phyloP scores from a whole-genome alignment of 2,329 filamentous ascomycete genomes.

The Sporothrix pallida region DNA sequence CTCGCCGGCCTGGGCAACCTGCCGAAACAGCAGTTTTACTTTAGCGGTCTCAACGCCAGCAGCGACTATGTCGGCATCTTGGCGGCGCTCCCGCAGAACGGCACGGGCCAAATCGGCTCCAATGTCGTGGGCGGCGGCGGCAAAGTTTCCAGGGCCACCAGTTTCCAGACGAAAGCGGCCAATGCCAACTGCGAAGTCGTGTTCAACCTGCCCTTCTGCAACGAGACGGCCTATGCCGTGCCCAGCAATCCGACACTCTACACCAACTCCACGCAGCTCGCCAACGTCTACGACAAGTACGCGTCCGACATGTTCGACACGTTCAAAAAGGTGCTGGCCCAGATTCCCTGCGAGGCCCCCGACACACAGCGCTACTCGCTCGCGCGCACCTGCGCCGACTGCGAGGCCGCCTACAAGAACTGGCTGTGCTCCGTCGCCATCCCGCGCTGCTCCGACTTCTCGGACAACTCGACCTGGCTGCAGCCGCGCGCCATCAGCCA shows the following conservation, averaged over 20 bases:
- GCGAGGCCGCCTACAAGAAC: conserved; percentile 79
- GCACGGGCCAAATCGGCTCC: conserved; percentile 51
- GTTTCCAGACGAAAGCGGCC: conserved; percentile 73
- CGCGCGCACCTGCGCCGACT: conserved; percentile 75
- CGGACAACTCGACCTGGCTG: conserved; percentile 57
- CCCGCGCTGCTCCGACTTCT: conserved; percentile 86
- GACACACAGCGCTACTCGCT: conserved; percentile 80
- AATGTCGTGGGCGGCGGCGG: conserved; percentile 72
- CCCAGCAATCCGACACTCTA: conserved; percentile 74
- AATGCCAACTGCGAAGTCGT: conserved; percentile 80
- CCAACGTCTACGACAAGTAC: conserved; percentile 76
- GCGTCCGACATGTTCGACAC: conserved; percentile 72
- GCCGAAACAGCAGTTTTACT: conserved; percentile 87
- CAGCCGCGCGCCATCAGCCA: conserved; percentile 74
- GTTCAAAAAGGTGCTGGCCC: conserved; percentile 81
- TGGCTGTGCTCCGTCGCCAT: conserved; percentile 96
- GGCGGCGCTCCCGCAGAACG: conserved; percentile 71
- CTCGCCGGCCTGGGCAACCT: conserved; percentile 67
- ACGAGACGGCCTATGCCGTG: conserved; percentile 87
- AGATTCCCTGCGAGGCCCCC: conserved; percentile 82
- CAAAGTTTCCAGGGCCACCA: conserved; percentile 71
- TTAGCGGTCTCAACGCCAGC: conserved; percentile 74
- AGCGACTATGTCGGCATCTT: conserved; percentile 76
- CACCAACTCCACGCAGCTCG: conserved; percentile 65
- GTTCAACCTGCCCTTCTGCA: conserved; percentile 86